A percentile compares a stretch with the other conserved stretches of the same genome.
phyloP scores from a whole-genome alignment of 2,329 filamentous ascomycete genomes.

The Didymella segeticola region DNA sequence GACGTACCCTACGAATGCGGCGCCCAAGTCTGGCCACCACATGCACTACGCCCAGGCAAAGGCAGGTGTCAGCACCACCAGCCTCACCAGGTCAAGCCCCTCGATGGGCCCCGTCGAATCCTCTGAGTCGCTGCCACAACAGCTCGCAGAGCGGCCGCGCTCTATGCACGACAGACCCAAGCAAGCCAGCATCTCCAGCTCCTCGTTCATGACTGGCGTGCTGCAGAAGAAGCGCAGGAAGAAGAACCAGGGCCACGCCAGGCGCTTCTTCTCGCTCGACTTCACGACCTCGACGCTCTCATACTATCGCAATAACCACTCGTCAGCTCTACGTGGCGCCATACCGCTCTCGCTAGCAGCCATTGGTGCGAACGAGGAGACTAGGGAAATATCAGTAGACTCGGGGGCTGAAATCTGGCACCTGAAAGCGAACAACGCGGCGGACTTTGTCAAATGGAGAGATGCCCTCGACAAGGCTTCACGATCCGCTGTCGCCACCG shows the following conservation, averaged over 20 bases:
- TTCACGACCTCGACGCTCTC: slow-evolving; percentile 93
- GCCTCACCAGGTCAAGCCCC: slow-evolving; percentile 51
- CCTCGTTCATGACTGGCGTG: slow-evolving; percentile 79
- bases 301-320: slow-evolving; percentile 95
- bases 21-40: slow-evolving; percentile 76
- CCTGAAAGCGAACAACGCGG: slow-evolving; percentile 78
- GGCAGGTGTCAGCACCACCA: slow-evolving; percentile 55
- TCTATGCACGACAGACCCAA: slow-evolving; percentile 42
- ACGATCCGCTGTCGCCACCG: slow-evolving; percentile 51
- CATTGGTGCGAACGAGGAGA: slow-evolving; percentile 85
- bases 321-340: slow-evolving; percentile 87
- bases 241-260: slow-evolving; percentile 90
- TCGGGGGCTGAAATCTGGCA: slow-evolving; percentile 98
- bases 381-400: slow-evolving; percentile 92
- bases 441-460: slow-evolving; percentile 89
- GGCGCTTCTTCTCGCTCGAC: slow-evolving; percentile 94
- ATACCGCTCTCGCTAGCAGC: slow-evolving; percentile 92
- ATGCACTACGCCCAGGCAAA: slow-evolving; percentile 65
- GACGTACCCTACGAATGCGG: slow-evolving; percentile 84
- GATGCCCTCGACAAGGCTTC: slow-evolving; percentile 83
- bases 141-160: slow-evolving; percentile 50
- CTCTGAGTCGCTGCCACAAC: slow-evolving; percentile 56
- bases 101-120: slow-evolving; percentile 55
- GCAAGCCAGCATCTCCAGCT: slow-evolving; percentile 26
- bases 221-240: slow-evolving; percentile 91